Conservation (phyloP, 2,329 filamentous ascomycete species). For the Trichophyton benhamiae region DNA sequence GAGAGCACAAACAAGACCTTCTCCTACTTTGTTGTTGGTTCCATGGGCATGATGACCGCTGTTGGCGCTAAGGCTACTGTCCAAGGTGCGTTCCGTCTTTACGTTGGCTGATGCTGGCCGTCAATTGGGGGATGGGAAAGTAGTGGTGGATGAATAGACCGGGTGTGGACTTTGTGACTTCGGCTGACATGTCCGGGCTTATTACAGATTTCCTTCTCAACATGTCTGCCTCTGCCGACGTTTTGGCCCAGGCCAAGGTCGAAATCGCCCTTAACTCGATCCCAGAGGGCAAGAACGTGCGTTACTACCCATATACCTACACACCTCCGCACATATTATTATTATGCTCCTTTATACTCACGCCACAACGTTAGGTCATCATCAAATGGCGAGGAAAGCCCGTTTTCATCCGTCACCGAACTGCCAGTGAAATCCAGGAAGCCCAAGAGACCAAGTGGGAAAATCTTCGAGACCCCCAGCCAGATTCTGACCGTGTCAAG, state of each 20-base stretch:
- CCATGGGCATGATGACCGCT: conserved; percentile 81
- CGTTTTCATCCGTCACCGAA: conserved; percentile 99
- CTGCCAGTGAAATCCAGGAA: conserved; percentile 81
- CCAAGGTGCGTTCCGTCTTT: conserved; percentile 59
- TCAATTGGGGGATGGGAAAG: not conserved
- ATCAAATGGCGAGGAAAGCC: conserved; percentile 99
- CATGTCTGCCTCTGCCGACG: conserved; percentile 98
- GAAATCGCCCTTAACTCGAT: conserved; percentile 88
- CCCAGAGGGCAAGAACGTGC: conserved; percentile 97
- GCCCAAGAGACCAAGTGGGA: conserved; percentile 79
- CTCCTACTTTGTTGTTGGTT: conserved; percentile 96
- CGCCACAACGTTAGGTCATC: conserved; percentile 55
- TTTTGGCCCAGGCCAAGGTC: conserved; percentile 98
- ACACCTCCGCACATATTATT: conserved; percentile 8
- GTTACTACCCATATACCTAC: conserved; percentile 25
- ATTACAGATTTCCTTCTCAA: conserved; percentile 91
- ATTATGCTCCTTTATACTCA: not conserved
- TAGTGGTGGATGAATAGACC: not conserved
- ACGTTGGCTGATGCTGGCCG: not conserved
- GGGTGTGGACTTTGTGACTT: conserved; percentile 6
- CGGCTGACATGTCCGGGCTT: conserved; percentile 15
- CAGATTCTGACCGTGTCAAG: conserved; percentile 87
- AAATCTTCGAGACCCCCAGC: conserved; percentile 77
- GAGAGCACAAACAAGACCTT: conserved; percentile 72
- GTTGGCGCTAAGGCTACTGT: conserved; percentile 96